Evolutionary conservation across 768 basidiomycete genomes (phyloP).

Genomic region (Phanerochaete carnosa): DNA sequence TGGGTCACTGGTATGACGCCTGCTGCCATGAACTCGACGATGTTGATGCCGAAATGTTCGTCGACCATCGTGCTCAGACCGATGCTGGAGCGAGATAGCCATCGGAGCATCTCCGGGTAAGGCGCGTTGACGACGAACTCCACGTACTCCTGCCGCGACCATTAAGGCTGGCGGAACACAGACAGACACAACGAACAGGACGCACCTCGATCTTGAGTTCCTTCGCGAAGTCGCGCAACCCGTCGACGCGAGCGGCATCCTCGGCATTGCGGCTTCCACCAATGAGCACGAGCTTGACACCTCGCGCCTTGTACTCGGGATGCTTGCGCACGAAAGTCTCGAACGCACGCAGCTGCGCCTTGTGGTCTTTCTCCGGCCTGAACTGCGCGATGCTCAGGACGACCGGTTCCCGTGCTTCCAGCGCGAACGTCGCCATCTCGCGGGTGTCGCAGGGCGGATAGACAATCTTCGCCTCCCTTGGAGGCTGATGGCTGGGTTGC

Average conservation of each 20-base stretch:
- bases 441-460: constrained; percentile 92
- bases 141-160: constrained; percentile 52
- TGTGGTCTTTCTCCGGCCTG: constrained; percentile 93
- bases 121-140: constrained; percentile 83
- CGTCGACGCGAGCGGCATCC: constrained; percentile 68
- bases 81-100: constrained; percentile 73
- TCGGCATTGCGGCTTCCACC: constrained; percentile 81
- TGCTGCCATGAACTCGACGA: constrained; percentile 98
- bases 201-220: constrained; percentile 65
- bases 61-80: constrained; percentile 97
- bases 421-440: constrained; percentile 56
- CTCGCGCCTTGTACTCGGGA: constrained; percentile 48
- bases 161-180: not conserved
- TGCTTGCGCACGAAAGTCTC: constrained; percentile 50
- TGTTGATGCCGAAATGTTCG: constrained; percentile 97
- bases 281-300: constrained; percentile 67
- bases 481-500: constrained; percentile 6
- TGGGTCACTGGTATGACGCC: constrained; percentile 91
- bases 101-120: constrained; percentile 63
- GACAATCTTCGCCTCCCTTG: constrained; percentile 47
- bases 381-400: constrained; percentile 93
- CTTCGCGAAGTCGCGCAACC: constrained; percentile 52
- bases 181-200: not conserved
- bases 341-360: constrained; percentile 73
- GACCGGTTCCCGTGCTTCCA: constrained; percentile 54